Percentiles rank a stretch among this genome's conserved stretches.
phyloP scores from a whole-genome alignment of 2,329 filamentous ascomycete species.

The Fusarium buharicum region DNA sequence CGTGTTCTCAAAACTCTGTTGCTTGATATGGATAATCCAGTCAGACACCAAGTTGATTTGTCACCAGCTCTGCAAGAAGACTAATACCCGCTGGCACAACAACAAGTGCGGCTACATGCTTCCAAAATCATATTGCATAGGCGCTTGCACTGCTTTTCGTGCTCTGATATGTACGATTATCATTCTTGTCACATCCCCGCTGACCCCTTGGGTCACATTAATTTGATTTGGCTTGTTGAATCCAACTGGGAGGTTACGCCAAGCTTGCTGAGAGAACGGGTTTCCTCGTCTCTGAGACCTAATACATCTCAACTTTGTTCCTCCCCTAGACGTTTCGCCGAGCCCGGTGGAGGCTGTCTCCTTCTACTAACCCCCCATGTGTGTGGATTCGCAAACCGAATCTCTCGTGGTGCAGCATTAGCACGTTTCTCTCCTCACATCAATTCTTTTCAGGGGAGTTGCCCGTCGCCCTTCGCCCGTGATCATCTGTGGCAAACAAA shows the following conservation, averaged over 20 bases:
- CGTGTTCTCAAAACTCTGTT: not conserved
- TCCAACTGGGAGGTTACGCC: constrained; percentile 2
- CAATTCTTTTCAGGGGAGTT: constrained; percentile 2
- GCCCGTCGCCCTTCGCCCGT: not conserved
- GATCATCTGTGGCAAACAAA: constrained; percentile 24
- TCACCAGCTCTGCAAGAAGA: not conserved
- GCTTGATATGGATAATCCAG: not conserved
- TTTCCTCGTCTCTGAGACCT: constrained; percentile 12
- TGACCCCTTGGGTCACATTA: constrained; percentile 30
- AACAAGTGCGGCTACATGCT: constrained; percentile 5
- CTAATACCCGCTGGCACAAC: constrained; percentile 1
- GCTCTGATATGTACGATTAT: constrained; percentile 12
- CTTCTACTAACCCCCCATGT: constrained; percentile 14
- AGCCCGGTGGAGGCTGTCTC: constrained; percentile 14
- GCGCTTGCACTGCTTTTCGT: constrained; percentile 18
- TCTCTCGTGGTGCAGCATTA: constrained; percentile 25
- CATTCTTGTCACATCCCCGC: constrained; percentile 30
- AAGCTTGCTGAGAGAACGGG: constrained; percentile 9
- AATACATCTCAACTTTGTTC: constrained; percentile 25
- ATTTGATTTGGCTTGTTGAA: constrained; percentile 17
- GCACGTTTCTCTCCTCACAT: constrained; percentile 22
- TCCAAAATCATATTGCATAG: constrained; percentile 1
- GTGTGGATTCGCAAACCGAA: constrained; percentile 16
- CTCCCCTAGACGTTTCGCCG: constrained; percentile 16
- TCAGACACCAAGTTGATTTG: constrained; percentile 5